Base-by-base conservation (phyloP, 2,329 filamentous ascomycete genomes). In the Elsinoe arachidis region DNA sequence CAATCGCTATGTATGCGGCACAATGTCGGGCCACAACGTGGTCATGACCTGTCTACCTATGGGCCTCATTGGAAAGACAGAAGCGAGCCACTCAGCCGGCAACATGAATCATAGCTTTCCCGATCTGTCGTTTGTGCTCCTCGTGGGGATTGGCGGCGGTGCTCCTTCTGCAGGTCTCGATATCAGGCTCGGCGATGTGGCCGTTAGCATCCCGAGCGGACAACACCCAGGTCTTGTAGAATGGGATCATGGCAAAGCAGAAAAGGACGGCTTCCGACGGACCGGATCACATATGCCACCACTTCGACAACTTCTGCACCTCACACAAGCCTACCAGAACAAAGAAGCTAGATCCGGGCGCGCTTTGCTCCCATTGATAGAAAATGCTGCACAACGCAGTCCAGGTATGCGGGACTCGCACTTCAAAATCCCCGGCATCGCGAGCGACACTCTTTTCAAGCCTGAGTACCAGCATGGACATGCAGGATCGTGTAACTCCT, bases 171-270 rank as follows among this genome's bases (percentile, higher is more conserved):
- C 34, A 15, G 38, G 57, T 14, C 12, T 30, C 2, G 64, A 67
- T n/a, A 63, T 68, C 6, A 61, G 63, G 1, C 65, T 68, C 9
- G 66, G 66, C 1, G 66, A 68, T 49, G 53, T 68, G 9, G 63
- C 63, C 0, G 62, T 68, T 5, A 66, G 66, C 52, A 57, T 59
- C 19, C 64, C 66, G 2, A 39, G 34, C 0, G 57, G 52, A 0
- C 49, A 30, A 1, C 54, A 23, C 21, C 64, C 62, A 0, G 66
- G 66, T 5, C 63, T 68, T 0, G 57, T 66, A 2, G 62, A 68
- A 21, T 65, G 64, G 35, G 63, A 67, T 43, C 41, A 63, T 1
- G 61, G 59, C 6, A 68, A 68, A 37, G 53, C n/a, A 26, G 47
- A 52, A 41, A n/a, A 17, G 26, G 30, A 35, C 26, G 30, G 23